Evolutionary conservation across 495 filamentous ascomycete genomes (phyloP).

Genomic region (Penicillium samsonianum): DNA sequence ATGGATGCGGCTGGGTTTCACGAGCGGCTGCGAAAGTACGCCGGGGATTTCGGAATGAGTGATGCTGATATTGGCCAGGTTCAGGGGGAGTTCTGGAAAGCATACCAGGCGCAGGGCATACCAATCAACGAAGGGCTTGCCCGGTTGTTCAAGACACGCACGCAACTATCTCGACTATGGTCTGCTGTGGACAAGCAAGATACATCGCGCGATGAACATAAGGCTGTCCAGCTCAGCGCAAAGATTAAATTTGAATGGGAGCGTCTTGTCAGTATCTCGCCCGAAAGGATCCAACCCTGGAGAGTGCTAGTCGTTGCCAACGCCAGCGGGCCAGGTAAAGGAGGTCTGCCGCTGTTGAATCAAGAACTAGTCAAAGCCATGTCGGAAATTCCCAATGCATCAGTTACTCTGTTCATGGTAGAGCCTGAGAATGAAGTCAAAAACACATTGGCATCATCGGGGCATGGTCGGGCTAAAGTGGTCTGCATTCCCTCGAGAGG

Average conservation of each 20-base stretch:
- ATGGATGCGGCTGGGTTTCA: conserved; percentile 7
- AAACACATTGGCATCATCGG: background rate
- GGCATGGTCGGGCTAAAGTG: background rate
- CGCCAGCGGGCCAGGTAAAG: background rate
- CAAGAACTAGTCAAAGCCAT: conserved; percentile 5
- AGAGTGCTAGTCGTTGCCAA: background rate
- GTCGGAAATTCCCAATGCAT: background rate
- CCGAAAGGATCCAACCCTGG: background rate
- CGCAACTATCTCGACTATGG: conserved; percentile 3
- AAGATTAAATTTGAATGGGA: conserved; percentile 4
- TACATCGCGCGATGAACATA: background rate
- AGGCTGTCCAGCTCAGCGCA: background rate
- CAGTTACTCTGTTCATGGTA: conserved; percentile 3
- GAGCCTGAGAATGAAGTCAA: conserved; percentile 1
- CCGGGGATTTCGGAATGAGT: conserved; percentile 5
- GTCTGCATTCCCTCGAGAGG: conserved; percentile 3
- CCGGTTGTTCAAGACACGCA: conserved; percentile 1
- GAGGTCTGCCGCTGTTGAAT: conserved; percentile 1
- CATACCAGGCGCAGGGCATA: background rate
- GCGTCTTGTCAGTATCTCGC: background rate
- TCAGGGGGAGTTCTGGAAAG: background rate
- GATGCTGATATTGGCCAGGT: background rate
- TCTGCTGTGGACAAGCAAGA: conserved; percentile 1
- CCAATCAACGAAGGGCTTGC: background rate
- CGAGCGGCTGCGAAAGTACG: conserved; percentile 1